These are phyloP conservation scores for Kwoniella europaea DNA, from an alignment of 768 basidiomycete species.

Conservation along the genomic window DNA sequence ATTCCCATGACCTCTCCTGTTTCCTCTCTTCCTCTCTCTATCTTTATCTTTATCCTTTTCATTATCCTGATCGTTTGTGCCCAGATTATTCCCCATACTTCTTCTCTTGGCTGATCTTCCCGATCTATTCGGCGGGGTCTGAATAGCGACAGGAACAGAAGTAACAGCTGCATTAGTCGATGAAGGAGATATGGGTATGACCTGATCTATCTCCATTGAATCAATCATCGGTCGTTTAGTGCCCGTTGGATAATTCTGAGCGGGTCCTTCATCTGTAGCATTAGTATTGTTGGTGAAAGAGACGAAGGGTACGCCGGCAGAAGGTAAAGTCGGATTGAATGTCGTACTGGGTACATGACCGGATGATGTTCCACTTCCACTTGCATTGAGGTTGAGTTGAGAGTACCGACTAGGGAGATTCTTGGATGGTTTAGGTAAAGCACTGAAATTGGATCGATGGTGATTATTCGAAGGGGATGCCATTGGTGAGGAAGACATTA, in stretches of 20 bases:
- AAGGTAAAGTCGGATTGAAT: slow-evolving; percentile 24
- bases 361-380: background rate
- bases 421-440: slow-evolving; percentile 13
- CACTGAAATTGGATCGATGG: slow-evolving; percentile 1
- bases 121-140: slow-evolving; percentile 7
- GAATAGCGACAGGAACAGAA: background rate
- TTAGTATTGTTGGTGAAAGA: slow-evolving; percentile 7
- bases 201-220: slow-evolving; percentile 22
- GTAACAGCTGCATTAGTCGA: background rate
- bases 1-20: slow-evolving; percentile 22
- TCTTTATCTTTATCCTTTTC: slow-evolving; percentile 20
- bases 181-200: background rate
- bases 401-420: slow-evolving; percentile 7
- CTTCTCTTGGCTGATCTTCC: slow-evolving; percentile 37
- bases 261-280: background rate
- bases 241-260: slow-evolving; percentile 23
- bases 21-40: slow-evolving; percentile 18
- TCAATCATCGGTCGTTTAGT: slow-evolving; percentile 29
- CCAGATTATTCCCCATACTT: slow-evolving; percentile 26
- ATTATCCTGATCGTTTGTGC: slow-evolving; percentile 22
- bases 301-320: slow-evolving; percentile 21
- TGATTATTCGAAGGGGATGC: slow-evolving; percentile 16
- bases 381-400: slow-evolving; percentile 4
- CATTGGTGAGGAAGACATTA: slow-evolving; percentile 24
- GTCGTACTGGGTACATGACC: slow-evolving; percentile 7